Conservation (phyloP, 192 early-diverging fungal species). For the Coemansia sp. region DNA sequence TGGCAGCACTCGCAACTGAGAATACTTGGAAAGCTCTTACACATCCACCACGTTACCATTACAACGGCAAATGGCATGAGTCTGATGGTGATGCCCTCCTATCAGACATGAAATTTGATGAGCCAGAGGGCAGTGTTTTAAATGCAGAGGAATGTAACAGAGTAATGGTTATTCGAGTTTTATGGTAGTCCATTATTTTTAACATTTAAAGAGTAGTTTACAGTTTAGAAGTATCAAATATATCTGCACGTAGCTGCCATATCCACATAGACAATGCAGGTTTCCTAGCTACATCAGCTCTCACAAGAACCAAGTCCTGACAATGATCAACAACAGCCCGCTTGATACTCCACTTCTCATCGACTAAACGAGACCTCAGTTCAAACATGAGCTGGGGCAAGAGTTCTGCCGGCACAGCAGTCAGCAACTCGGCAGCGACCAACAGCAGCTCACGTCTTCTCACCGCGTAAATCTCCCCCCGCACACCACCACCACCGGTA, state of each 20-base stretch:
- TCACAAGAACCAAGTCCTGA: conserved; percentile 18
- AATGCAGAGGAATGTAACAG: background rate
- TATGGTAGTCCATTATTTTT: background rate
- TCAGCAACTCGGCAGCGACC: conserved; percentile 20
- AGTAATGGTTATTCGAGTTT: background rate
- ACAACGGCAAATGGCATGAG: too few relatives aligned
- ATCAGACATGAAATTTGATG: background rate
- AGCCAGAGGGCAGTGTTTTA: background rate
- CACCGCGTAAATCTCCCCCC: background rate
- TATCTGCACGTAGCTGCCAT: conserved; percentile 28
- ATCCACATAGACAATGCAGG: conserved; percentile 34
- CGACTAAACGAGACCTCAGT: background rate
- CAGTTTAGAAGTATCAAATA: conserved; percentile 7
- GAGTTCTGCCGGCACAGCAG: conserved; percentile 22
- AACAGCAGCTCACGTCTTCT: conserved; percentile 29
- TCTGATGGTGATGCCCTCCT: background rate
- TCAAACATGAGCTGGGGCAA: conserved; percentile 28
- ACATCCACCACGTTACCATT: too few relatives aligned
- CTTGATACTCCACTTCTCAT: background rate
- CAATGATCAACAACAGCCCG: background rate
- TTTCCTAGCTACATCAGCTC: conserved; percentile 30
- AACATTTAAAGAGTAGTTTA: background rate
- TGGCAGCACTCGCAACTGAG: background rate
- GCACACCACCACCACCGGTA: background rate
- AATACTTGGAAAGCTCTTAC: too few relatives aligned